phyloP scores from a whole-genome alignment of 2,329 filamentous ascomycete species.

The Penicillium sp. region DNA sequence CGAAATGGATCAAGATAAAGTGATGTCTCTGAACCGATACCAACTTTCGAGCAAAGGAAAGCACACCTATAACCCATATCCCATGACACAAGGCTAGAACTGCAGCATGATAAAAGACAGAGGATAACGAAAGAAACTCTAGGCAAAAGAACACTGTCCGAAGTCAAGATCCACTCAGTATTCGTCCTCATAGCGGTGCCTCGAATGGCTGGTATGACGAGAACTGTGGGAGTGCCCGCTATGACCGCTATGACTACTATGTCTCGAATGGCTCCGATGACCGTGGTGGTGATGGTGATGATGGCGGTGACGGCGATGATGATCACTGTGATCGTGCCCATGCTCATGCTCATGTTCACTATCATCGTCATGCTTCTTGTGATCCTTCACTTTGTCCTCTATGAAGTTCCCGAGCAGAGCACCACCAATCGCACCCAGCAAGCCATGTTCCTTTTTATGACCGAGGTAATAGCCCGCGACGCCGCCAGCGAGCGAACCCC shows the following conservation, averaged over 20 bases:
- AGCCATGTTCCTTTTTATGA: constrained; percentile 55
- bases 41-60: neutral
- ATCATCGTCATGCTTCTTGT: constrained; percentile 31
- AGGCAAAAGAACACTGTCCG: neutral
- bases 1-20: neutral
- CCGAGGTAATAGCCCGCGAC: constrained; percentile 57
- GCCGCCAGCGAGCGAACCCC: constrained; percentile 57
- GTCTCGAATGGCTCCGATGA: constrained; percentile 19
- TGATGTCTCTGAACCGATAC: neutral
- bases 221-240: constrained; percentile 2
- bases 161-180: constrained; percentile 3
- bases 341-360: constrained; percentile 16
- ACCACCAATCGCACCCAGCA: constrained; percentile 58
- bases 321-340: constrained; percentile 4
- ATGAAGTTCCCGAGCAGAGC: constrained; percentile 56
- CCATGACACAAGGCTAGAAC: neutral
- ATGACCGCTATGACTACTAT: neutral
- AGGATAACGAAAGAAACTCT: neutral
- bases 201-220: constrained; percentile 17
- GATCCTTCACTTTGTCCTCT: constrained; percentile 54
- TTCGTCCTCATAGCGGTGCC: constrained; percentile 7
- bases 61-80: neutral
- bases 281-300: constrained; percentile 15
- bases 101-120: neutral
- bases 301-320: constrained; percentile 14